phyloP scores from a whole-genome alignment of 768 basidiomycete genomes.

The Leccinum incarnatum region DNA sequence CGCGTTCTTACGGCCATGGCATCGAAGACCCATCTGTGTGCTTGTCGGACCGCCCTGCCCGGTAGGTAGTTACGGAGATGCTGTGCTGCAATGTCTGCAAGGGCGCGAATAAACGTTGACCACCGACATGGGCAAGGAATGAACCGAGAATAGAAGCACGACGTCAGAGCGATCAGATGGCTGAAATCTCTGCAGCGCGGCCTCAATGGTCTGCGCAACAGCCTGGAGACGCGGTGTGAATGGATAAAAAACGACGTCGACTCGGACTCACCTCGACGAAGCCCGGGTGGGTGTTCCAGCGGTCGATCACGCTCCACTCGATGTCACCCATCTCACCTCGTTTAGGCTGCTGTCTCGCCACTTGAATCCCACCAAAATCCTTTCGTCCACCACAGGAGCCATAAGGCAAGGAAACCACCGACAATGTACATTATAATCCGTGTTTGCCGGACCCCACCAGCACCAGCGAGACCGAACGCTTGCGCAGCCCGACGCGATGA shows the following conservation, averaged over 20 bases:
- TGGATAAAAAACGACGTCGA: background rate
- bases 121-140: constrained; percentile 96
- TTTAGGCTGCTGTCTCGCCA: constrained; percentile 86
- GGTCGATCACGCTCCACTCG: constrained; percentile 96
- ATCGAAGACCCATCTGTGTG: constrained; percentile 80
- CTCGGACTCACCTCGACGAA: constrained; percentile 78
- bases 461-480: constrained; percentile 63
- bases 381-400: constrained; percentile 52
- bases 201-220: constrained; percentile 84
- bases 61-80: constrained; percentile 66
- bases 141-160: constrained; percentile 92
- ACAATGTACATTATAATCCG: constrained; percentile 64
- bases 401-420: constrained; percentile 50
- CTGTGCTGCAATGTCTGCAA: constrained; percentile 83
- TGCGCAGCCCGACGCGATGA: constrained; percentile 69
- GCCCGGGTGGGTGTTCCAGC: constrained; percentile 95
- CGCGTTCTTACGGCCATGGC: constrained; percentile 90
- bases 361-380: constrained; percentile 43
- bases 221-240: constrained; percentile 50
- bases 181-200: constrained; percentile 76
- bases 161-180: constrained; percentile 65
- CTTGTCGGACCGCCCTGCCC: constrained; percentile 64
- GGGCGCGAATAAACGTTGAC: constrained; percentile 93
- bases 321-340: constrained; percentile 71
- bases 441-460: constrained; percentile 66